phyloP scores from a whole-genome alignment of 116 monocot species.

The Posidonia oceanica region DNA sequence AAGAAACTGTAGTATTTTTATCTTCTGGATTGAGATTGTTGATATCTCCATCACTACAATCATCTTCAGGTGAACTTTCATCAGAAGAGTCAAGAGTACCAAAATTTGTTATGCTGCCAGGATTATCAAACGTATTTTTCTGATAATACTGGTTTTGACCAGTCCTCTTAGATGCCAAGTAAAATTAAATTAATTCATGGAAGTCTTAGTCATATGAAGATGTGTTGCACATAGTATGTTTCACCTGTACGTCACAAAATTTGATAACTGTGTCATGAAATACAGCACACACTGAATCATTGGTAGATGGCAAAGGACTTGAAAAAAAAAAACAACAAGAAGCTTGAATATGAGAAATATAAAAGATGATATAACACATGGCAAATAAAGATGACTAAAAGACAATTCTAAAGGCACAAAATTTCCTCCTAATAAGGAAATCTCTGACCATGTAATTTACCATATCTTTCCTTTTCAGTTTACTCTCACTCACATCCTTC shows the following conservation, averaged over 20 bases:
- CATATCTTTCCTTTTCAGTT: background rate
- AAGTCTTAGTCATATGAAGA: conserved; percentile 72
- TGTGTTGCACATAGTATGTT: conserved; percentile 48
- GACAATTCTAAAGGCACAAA: background rate
- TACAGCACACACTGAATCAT: background rate
- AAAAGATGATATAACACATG: too few relatives aligned
- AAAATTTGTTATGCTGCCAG: background rate
- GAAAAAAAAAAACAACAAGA: background rate
- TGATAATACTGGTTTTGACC: conserved; percentile 17
- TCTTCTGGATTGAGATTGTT: conserved; percentile 7
- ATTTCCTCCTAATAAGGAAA: background rate
- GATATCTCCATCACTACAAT: conserved; percentile 12
- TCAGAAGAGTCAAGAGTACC: conserved; percentile 1
- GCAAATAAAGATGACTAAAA: too few relatives aligned
- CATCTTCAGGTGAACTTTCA: conserved; percentile 10
- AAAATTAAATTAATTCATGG: conserved; percentile 47
- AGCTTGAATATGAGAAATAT: too few relatives aligned
- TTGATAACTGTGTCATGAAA: background rate
- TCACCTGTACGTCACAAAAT: conserved; percentile 43
- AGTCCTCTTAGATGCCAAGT: conserved; percentile 17
- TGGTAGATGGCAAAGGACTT: background rate
- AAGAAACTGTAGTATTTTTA: conserved; percentile 14
- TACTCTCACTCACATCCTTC: background rate
- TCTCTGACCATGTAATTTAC: background rate
- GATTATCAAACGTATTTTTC: conserved; percentile 14